A percentile compares a stretch with the other conserved stretches of the same genome.
Evolutionary conservation across 129 eudicot species (phyloP).

Genomic region (Lactuca sativa): DNA sequence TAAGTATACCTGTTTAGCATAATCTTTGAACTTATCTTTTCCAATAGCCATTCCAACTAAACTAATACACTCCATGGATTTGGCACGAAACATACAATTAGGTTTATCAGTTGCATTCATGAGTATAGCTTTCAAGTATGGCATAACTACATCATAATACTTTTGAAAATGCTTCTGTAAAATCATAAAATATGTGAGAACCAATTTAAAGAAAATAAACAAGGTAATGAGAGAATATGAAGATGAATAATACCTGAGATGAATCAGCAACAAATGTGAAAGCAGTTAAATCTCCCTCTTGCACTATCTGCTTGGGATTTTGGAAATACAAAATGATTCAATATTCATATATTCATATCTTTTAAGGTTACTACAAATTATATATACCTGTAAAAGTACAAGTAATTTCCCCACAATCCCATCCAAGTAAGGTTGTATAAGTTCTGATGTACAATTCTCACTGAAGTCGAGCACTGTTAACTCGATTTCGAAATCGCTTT

Average conservation of each 20-base stretch:
- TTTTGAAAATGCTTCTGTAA: slow-evolving; percentile 81
- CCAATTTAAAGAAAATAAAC: not conserved
- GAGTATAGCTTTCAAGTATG: no score
- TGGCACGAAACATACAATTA: no score
- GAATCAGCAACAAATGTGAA: slow-evolving; percentile 97
- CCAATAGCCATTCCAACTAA: no score
- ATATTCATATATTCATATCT: slow-evolving; percentile 7
- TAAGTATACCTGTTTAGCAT: no score
- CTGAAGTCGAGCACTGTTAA: no score
- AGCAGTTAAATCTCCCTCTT: slow-evolving; percentile 96
- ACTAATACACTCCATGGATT: no score
- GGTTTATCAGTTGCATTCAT: no score
- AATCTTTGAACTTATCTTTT: no score
- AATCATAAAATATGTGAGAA: slow-evolving; percentile 22
- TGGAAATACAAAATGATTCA: slow-evolving; percentile 14
- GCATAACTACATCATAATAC: no score
- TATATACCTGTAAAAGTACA: slow-evolving; percentile 69
- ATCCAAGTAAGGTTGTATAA: no score
- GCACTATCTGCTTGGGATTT: slow-evolving; percentile 95
- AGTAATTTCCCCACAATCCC: not conserved
- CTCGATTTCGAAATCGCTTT: no score
- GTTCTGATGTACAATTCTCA: no score
- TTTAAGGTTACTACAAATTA: not conserved
- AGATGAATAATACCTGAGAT: slow-evolving; percentile 63
- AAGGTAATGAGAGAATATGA: slow-evolving; percentile 3